These are phyloP conservation scores for Cystoisospora suis DNA, from an alignment of 169 alveolate species.

Conservation along the genomic window DNA sequence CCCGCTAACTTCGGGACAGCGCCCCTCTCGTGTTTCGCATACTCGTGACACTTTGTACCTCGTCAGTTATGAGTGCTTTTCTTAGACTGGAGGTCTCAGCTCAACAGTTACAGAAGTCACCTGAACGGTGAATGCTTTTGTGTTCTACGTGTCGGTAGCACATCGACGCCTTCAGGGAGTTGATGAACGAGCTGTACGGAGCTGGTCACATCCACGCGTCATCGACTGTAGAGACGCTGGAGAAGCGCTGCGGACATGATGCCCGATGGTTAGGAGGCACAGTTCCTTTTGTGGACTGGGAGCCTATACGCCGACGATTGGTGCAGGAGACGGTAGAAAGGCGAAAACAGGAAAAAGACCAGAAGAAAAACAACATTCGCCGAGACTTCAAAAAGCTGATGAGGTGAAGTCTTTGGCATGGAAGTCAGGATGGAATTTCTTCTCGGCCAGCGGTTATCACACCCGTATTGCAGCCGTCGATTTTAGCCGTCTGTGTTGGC, in stretches of 20 bases:
- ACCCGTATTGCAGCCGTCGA: too few relatives aligned
- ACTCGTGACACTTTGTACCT: too few relatives aligned
- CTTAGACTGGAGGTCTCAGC: neutral
- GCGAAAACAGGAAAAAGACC: conserved; percentile 8
- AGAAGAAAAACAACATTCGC: neutral
- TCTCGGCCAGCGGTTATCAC: too few relatives aligned
- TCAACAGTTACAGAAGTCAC: neutral
- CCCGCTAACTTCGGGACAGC: too few relatives aligned
- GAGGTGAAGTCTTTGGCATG: neutral
- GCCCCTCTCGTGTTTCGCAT: too few relatives aligned
- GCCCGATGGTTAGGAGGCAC: conserved; percentile 34
- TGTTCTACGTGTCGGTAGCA: conserved; percentile 4
- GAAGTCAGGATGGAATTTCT: too few relatives aligned
- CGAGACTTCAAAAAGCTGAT: conserved; percentile 49
- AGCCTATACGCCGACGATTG: conserved; percentile 5
- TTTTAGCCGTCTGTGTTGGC: neutral
- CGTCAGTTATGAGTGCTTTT: neutral
- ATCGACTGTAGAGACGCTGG: conserved; percentile 53
- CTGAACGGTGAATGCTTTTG: neutral
- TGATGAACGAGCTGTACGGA: conserved; percentile 28
- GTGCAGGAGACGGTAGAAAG: conserved; percentile 41
- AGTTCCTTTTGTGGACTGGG: conserved; percentile 39
- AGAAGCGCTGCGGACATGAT: conserved; percentile 36
- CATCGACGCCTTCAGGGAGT: conserved; percentile 41
- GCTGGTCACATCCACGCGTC: conserved; percentile 50